These are phyloP conservation scores for Pyrenophora graminea DNA, from an alignment of 2,329 filamentous ascomycete genomes.

Conservation along the genomic window DNA sequence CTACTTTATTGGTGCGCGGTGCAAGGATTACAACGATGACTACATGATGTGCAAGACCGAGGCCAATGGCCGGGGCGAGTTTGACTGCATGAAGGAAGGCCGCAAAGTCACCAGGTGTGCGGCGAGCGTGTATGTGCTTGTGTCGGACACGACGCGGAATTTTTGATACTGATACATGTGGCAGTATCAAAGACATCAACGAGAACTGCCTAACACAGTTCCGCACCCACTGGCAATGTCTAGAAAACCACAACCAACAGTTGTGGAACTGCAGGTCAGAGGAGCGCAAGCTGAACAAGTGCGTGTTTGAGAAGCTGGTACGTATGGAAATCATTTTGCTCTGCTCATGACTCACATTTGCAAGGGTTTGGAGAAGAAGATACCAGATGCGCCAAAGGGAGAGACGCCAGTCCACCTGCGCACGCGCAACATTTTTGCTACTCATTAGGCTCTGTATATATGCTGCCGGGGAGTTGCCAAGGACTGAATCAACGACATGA, in stretches of 20 bases:
- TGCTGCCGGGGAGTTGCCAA: conserved; percentile 22
- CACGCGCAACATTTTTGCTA: conserved; percentile 50
- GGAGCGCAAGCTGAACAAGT: conserved; percentile 91
- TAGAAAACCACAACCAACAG: conserved; percentile 98
- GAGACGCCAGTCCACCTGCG: conserved; percentile 56
- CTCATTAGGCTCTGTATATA: conserved; percentile 42
- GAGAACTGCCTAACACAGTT: conserved; percentile 91
- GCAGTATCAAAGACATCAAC: conserved; percentile 91
- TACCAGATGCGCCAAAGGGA: conserved; percentile 55
- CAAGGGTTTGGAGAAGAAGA: conserved; percentile 58
- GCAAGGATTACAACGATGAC: conserved; percentile 95
- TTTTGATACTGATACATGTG: conserved; percentile 15
- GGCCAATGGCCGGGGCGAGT: conserved; percentile 84
- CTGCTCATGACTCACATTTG: conserved; percentile 3
- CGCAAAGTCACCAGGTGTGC: conserved; percentile 96
- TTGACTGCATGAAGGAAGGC: conserved; percentile 95
- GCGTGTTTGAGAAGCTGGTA: conserved; percentile 95
- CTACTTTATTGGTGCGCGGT: conserved; percentile 96
- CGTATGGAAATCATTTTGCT: conserved; percentile 44
- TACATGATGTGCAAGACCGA: conserved; percentile 99
- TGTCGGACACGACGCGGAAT: background rate
- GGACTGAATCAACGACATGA: conserved; percentile 22
- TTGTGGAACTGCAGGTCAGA: conserved; percentile 89
- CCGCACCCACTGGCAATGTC: conserved; percentile 89
- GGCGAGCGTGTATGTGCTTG: conserved; percentile 74